Evolutionary conservation across 345 rosid genomes (phyloP).

Genomic region (Physaria fendleri): DNA sequence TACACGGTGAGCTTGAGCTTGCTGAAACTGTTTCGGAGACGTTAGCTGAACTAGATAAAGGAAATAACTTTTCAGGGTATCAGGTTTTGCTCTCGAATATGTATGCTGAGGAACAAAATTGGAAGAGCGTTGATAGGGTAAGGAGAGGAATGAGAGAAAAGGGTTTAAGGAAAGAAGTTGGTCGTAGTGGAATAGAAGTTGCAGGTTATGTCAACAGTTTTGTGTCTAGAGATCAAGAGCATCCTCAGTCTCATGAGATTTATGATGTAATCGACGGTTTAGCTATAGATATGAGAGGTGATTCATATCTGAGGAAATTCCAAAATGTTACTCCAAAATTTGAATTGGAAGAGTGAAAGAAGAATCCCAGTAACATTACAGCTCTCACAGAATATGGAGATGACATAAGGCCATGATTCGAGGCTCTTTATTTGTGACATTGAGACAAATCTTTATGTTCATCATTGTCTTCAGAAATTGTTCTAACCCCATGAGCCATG

Average conservation of each 20-base stretch:
- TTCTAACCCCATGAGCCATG: background rate
- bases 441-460: background rate
- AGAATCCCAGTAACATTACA: background rate
- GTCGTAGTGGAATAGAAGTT: conserved; percentile 64
- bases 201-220: conserved; percentile 52
- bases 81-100: conserved; percentile 83
- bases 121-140: conserved; percentile 60
- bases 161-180: conserved; percentile 68
- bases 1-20: conserved; percentile 54
- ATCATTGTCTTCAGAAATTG: conserved; percentile 6
- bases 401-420: background rate
- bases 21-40: conserved; percentile 56
- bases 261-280: conserved; percentile 48
- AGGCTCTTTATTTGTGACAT: conserved; percentile 7
- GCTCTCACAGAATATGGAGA: conserved; percentile 3
- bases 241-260: conserved; percentile 44
- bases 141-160: conserved; percentile 70
- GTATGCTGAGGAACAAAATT: conserved; percentile 70
- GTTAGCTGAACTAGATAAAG: conserved; percentile 42
- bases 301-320: conserved; percentile 2
- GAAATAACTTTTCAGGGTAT: conserved; percentile 46
- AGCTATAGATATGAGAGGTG: conserved; percentile 44
- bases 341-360: conserved; percentile 19
- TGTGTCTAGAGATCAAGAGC: conserved; percentile 59
- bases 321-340: conserved; percentile 11